phyloP scores from a whole-genome alignment of 2,329 filamentous ascomycete genomes.

The Pyrenophora tritici-repentis region DNA sequence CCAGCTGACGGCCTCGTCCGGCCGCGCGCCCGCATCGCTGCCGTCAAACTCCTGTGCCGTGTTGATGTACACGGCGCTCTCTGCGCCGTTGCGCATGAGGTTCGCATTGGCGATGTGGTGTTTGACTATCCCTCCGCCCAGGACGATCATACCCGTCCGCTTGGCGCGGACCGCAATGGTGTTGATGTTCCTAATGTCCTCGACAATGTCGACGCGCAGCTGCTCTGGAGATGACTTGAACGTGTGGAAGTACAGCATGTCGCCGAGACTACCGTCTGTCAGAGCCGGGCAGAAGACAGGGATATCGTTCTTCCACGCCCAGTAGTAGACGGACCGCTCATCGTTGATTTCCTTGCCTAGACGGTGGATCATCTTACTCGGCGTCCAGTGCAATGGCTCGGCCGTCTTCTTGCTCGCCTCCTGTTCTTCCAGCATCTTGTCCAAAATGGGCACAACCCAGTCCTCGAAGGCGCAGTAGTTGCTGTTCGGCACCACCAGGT shows the following conservation, averaged over 20 bases:
- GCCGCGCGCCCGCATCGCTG: slow-evolving; percentile 90
- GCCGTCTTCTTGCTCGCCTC: slow-evolving; percentile 72
- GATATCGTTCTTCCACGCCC: slow-evolving; percentile 96
- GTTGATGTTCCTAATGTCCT: slow-evolving; percentile 92
- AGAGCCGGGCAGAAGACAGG: slow-evolving; percentile 96
- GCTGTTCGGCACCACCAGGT: slow-evolving; percentile 91
- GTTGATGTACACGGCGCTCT: slow-evolving; percentile 97
- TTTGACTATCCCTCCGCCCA: slow-evolving; percentile 94
- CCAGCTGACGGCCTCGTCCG: slow-evolving; percentile 97
- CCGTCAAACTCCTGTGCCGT: slow-evolving; percentile 97
- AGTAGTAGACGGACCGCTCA: slow-evolving; percentile 90
- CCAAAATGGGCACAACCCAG: slow-evolving; percentile 95
- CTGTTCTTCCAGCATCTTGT: slow-evolving; percentile 91
- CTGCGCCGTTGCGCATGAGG: slow-evolving; percentile 95
- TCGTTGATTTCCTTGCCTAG: slow-evolving; percentile 94
- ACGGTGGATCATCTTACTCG: slow-evolving; percentile 86
- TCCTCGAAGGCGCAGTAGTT: slow-evolving; percentile 99
- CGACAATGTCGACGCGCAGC: slow-evolving; percentile 86
- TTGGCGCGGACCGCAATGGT: slow-evolving; percentile 87
- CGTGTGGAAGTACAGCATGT: slow-evolving; percentile 99
- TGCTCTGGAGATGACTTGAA: slow-evolving; percentile 85
- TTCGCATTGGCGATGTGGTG: slow-evolving; percentile 98
- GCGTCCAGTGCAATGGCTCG: slow-evolving; percentile 85
- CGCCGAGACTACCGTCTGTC: slow-evolving; percentile 91
- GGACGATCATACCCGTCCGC: slow-evolving; percentile 89